Evolutionary conservation across 208 protist species (phyloP).

Genomic region (Leishmania braziliensis): DNA sequence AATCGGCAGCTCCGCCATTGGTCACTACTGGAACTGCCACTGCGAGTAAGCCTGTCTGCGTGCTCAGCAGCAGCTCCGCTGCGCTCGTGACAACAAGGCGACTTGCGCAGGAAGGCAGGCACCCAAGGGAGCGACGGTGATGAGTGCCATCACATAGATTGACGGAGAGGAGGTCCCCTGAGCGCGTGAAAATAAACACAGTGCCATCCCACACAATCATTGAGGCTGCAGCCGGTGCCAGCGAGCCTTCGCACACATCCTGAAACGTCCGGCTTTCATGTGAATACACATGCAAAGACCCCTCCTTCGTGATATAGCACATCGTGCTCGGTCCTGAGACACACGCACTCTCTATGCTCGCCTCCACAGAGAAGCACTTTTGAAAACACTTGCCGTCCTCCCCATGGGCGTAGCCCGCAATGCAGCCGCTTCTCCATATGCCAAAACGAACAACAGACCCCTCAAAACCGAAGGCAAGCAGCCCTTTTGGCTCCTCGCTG

Average conservation of each 20-base stretch:
- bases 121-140: background rate
- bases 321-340: background rate
- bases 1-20: background rate
- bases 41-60: slow-evolving; percentile 9
- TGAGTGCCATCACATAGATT: slow-evolving; percentile 9
- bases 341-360: background rate
- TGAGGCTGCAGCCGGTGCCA: background rate
- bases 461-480: background rate
- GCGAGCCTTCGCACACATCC: slow-evolving; percentile 7
- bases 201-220: slow-evolving; percentile 5
- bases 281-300: slow-evolving; percentile 12
- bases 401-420: slow-evolving; percentile 16
- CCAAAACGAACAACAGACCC: background rate
- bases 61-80: slow-evolving; percentile 11
- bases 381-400: background rate
- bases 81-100: background rate
- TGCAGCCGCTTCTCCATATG: slow-evolving; percentile 2
- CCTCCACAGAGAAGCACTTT: slow-evolving; percentile 7
- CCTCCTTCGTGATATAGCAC: slow-evolving; percentile 12
- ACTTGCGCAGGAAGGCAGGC: background rate
- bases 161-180: slow-evolving; percentile 14
- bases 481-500: background rate
- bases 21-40: background rate
- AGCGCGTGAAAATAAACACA: slow-evolving; percentile 8
- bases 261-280: slow-evolving; percentile 5